Conservation (phyloP, 2,329 filamentous ascomycete genomes). For the Penicillium digitatum region DNA sequence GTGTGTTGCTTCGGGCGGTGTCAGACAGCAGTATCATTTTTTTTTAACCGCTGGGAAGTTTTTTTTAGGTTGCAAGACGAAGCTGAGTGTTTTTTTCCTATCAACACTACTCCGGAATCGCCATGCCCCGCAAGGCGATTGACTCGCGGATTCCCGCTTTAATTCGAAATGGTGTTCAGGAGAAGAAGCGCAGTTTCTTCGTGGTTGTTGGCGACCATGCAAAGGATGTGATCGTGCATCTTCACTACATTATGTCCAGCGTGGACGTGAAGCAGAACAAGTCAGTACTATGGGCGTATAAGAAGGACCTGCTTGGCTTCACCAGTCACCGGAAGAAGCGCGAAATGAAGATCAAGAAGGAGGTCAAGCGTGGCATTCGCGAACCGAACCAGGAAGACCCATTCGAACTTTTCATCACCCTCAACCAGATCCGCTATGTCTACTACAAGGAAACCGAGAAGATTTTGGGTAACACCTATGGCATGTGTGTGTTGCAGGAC, state of each 20-base stretch:
- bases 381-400: slow-evolving; percentile 91
- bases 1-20: slow-evolving; percentile 27
- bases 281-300: slow-evolving; percentile 96
- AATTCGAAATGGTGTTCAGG: slow-evolving; percentile 82
- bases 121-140: slow-evolving; percentile 53
- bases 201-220: slow-evolving; percentile 90
- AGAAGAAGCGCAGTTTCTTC: slow-evolving; percentile 98
- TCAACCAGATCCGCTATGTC: slow-evolving; percentile 96
- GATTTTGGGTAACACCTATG: slow-evolving; percentile 95
- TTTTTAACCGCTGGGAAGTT: slow-evolving; percentile 17
- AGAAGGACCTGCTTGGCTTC: slow-evolving; percentile 93
- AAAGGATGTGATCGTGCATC: slow-evolving; percentile 94
- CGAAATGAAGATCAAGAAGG: slow-evolving; percentile 96
- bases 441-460: slow-evolving; percentile 99
- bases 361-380: slow-evolving; percentile 89
- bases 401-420: slow-evolving; percentile 93
- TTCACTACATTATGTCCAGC: slow-evolving; percentile 88
- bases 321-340: slow-evolving; percentile 97
- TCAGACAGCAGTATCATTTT: slow-evolving; percentile 30
- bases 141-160: slow-evolving; percentile 88
- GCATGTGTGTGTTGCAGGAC: slow-evolving; percentile 97
- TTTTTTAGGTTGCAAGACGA: slow-evolving; percentile 7
- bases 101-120: slow-evolving; percentile 9
- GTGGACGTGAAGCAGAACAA: slow-evolving; percentile 93
- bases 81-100: slow-evolving; percentile 6